Conservation (phyloP, 2,329 filamentous ascomycete genomes). For the Clonostachys byssicola region DNA sequence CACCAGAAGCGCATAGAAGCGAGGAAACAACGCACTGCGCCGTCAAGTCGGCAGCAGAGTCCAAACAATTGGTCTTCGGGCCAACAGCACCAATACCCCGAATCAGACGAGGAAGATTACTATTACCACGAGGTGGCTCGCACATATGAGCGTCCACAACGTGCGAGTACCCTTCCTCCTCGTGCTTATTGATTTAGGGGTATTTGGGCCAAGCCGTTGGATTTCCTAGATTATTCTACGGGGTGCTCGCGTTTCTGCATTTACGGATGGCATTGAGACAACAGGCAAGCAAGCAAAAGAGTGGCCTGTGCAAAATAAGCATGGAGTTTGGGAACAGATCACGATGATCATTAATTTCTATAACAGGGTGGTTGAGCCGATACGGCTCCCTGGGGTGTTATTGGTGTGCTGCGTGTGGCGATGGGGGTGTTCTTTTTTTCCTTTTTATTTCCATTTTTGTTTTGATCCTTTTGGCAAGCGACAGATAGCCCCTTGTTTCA, state of each 20-base stretch:
- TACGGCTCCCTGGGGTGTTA: no score
- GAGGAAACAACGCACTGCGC: slow-evolving; percentile 14
- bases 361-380: no score
- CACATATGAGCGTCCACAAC: slow-evolving; percentile 41
- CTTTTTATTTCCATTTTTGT: background rate
- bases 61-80: slow-evolving; percentile 35
- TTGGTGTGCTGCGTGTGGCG: no score
- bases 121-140: slow-evolving; percentile 20
- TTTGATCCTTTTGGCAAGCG: background rate
- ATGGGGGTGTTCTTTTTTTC: background rate
- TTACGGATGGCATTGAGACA: no score
- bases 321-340: no score
- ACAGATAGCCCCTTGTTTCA: background rate
- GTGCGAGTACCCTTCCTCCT: slow-evolving; percentile 31
- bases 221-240: no score
- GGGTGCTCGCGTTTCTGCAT: no score
- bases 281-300: no score
- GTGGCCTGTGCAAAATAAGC: no score
- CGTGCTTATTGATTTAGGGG: slow-evolving; percentile 8
- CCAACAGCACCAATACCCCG: slow-evolving; percentile 27
- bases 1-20: slow-evolving; percentile 41
- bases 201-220: no score
- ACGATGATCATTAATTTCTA: no score
- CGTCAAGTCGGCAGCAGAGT: slow-evolving; percentile 30
- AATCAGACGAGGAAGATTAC: slow-evolving; percentile 27